Percentiles rank a stretch among this genome's conserved stretches.
phyloP scores from a whole-genome alignment of 306 rosid genomes.

The Urtica urens region DNA sequence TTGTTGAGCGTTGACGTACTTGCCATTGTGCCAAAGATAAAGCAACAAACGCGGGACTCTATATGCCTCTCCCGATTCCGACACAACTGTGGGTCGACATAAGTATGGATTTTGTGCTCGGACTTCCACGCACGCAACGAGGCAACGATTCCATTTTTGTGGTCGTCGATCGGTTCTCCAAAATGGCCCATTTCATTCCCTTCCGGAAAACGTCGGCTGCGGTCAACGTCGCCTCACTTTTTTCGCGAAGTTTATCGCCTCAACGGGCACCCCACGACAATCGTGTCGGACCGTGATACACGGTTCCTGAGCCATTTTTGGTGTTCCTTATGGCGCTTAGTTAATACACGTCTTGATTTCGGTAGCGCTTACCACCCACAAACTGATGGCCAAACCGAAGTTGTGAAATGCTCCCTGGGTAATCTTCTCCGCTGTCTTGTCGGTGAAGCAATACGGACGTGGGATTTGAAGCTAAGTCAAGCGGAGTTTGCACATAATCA shows the following conservation, averaged over 20 bases:
- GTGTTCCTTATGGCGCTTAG: background rate
- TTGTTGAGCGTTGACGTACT: background rate
- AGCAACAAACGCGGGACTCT: background rate
- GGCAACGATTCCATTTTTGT: background rate
- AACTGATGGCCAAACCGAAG: background rate
- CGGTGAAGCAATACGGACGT: background rate
- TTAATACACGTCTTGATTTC: background rate
- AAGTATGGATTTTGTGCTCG: background rate
- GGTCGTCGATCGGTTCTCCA: background rate
- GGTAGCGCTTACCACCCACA: background rate
- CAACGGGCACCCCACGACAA: background rate
- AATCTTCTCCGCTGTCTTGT: background rate
- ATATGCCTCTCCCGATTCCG: background rate
- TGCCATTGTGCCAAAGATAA: background rate
- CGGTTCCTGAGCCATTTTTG: background rate
- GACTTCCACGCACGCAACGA: background rate
- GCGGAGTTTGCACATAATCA: background rate
- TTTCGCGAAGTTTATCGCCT: background rate
- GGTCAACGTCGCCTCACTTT: background rate
- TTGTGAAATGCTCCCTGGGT: background rate
- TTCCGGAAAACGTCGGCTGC: background rate
- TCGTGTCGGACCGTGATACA: background rate
- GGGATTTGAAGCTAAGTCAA: background rate
- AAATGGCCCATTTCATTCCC: background rate
- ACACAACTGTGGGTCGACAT: background rate